These are phyloP conservation scores for Macrolepiota albuminosa DNA, from an alignment of 768 basidiomycete genomes.

Conservation along the genomic window DNA sequence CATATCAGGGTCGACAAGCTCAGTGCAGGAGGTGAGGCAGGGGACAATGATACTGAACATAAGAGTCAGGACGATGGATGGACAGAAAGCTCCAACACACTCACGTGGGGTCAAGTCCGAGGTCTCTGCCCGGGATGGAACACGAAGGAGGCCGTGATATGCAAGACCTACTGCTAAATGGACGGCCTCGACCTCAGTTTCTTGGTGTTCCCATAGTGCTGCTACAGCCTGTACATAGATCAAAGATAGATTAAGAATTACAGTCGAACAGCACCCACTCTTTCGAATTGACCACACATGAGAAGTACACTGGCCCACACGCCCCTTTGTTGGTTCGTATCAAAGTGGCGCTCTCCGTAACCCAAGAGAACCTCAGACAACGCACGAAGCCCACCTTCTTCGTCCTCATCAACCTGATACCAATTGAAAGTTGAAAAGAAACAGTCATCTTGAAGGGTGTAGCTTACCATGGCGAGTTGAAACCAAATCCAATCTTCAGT, in stretches of 20 bases:
- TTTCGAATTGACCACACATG: conserved; percentile 92
- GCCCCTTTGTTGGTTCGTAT: conserved; percentile 60
- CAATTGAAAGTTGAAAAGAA: not conserved
- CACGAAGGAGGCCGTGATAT: conserved; percentile 88
- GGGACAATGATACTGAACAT: conserved; percentile 59
- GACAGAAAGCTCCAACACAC: not conserved
- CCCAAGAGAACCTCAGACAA: conserved; percentile 72
- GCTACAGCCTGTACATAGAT: conserved; percentile 66
- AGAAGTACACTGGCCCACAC: conserved; percentile 82
- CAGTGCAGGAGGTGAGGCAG: conserved; percentile 65
- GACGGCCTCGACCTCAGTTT: conserved; percentile 89
- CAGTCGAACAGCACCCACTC: conserved; percentile 41
- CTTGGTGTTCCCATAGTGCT: conserved; percentile 80
- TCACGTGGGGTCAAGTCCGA: conserved; percentile 82
- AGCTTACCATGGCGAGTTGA: conserved; percentile 77
- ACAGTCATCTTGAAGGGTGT: not conserved
- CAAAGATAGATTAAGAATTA: not conserved
- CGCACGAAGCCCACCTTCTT: conserved; percentile 68
- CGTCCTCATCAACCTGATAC: conserved; percentile 71
- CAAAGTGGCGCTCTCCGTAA: conserved; percentile 82
- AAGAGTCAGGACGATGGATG: not conserved
- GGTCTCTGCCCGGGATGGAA: conserved; percentile 76
- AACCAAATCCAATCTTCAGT: conserved; percentile 99
- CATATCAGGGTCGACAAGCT: conserved; percentile 84
- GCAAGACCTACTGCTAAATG: conserved; percentile 89